Evolutionary conservation across 2,329 filamentous ascomycete species (phyloP), one percentile per base, ranked within the genome.

Genomic region (Lanzia echinophila): DNA sequence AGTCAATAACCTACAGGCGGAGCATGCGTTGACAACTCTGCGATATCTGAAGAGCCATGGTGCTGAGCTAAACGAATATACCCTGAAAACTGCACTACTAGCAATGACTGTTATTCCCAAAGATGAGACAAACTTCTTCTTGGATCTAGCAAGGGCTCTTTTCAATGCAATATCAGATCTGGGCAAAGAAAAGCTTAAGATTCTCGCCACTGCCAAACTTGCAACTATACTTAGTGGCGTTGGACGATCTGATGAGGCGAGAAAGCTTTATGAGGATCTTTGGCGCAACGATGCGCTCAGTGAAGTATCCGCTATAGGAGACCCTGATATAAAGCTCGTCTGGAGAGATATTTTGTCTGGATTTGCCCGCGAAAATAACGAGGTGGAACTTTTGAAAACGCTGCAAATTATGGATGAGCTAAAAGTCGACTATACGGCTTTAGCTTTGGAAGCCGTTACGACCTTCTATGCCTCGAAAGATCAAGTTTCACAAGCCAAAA

Each of bases 1-100:
- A 49, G 64, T 89, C 67, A 82, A 88, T 69, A 75, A 81, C 62
- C 77, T 84, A 41, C 86, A 94, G 63, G 85, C 87, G 1, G 69
- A 76, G n/a, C 73, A 83, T 61, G 75, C 79, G 19, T 65, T 77
- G 31, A 70, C 75, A 38, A 81, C 89, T 42, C 78, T 88, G 55
- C 70, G 77, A 20, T 80, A 89, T 65, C 72, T 89, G 51, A 70
- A 76, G 59, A 59, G 60, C 19, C 59, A 55, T 20, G 58, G 47
- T 11, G 51, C 53, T 20, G 57, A 51, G 7, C 47, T 65, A 20
- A 51, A 32, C 4, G 15, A 44, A 15, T 39, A 53, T 12, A 56
- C 63, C 50, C 24, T 67, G 20, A 54, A 32, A 15, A 28, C 38
- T 12, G 61, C 63, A 6, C 47, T 56, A 22, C 47, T 34, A 20